Evolutionary conservation across 768 basidiomycete species (phyloP).

Genomic region (Psilocybe cubensis): DNA sequence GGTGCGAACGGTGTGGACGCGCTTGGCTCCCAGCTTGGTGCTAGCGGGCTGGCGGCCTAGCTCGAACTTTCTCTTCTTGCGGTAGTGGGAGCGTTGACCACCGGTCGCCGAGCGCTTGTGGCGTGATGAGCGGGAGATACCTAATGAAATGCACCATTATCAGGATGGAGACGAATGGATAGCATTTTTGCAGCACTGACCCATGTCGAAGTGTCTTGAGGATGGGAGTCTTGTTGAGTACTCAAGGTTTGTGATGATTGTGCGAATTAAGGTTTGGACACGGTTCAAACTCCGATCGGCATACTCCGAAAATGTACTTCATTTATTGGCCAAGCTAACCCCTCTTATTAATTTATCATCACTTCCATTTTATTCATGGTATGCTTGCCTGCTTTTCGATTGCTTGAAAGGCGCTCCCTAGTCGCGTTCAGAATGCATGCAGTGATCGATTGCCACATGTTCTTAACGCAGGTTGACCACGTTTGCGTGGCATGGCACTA

Average conservation of each 20-base stretch:
- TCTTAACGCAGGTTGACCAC: not conserved
- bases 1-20: conserved; percentile 92
- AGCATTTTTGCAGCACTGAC: conserved; percentile 51
- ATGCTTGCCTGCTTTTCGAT: not conserved
- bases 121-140: conserved; percentile 96
- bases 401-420: not conserved
- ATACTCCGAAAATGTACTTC: conserved; percentile 21
- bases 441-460: not conserved
- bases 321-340: not conserved
- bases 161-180: conserved; percentile 18
- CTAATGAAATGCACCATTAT: conserved; percentile 40
- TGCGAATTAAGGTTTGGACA: conserved; percentile 44
- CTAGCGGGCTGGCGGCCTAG: conserved; percentile 96
- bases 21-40: conserved; percentile 96
- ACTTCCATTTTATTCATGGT: not conserved
- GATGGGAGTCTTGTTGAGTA: conserved; percentile 51
- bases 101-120: conserved; percentile 97
- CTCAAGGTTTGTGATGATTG: conserved; percentile 59
- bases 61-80: conserved; percentile 99
- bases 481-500: conserved; percentile 8
- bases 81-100: conserved; percentile 91
- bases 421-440: not conserved
- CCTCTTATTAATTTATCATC: not conserved
- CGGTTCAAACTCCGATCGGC: conserved; percentile 42
- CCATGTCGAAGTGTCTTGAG: conserved; percentile 80